Conservation (phyloP, 2,329 filamentous ascomycete species). For the Diaporthe citri region DNA sequence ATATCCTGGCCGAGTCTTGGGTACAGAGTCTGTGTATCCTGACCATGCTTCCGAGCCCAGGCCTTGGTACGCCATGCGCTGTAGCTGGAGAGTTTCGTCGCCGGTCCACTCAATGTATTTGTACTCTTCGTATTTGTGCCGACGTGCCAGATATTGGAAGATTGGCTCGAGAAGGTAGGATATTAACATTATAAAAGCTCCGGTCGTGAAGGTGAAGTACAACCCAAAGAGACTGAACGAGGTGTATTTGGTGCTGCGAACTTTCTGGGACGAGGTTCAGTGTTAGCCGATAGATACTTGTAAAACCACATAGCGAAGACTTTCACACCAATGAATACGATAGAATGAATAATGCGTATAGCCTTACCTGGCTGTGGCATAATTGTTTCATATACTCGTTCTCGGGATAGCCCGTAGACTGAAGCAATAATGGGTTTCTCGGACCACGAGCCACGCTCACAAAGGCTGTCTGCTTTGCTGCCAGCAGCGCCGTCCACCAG, state of each 20-base stretch:
- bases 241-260: constrained; percentile 40
- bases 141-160: constrained; percentile 29
- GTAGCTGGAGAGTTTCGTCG: constrained; percentile 22
- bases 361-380: constrained; percentile 37
- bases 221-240: constrained; percentile 48
- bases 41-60: constrained; percentile 2
- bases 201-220: constrained; percentile 41
- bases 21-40: background rate
- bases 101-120: constrained; percentile 41
- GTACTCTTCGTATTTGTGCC: constrained; percentile 37
- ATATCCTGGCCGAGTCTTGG: constrained; percentile 1
- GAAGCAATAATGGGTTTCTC: background rate
- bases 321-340: no score
- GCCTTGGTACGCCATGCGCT: constrained; percentile 8
- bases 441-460: constrained; percentile 34
- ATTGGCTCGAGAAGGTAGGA: constrained; percentile 42
- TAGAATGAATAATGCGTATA: no score
- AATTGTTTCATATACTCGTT: background rate
- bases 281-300: accelerated
- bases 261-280: constrained; percentile 42
- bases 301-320: no score
- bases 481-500: constrained; percentile 33
- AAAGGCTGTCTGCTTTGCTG: constrained; percentile 32
- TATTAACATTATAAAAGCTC: constrained; percentile 38
- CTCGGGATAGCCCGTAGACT: background rate